A percentile compares a stretch with the other conserved stretches of the same genome.
These are phyloP conservation scores for Auricularia cornea DNA, from an alignment of 768 basidiomycete genomes.

Conservation along the genomic window DNA sequence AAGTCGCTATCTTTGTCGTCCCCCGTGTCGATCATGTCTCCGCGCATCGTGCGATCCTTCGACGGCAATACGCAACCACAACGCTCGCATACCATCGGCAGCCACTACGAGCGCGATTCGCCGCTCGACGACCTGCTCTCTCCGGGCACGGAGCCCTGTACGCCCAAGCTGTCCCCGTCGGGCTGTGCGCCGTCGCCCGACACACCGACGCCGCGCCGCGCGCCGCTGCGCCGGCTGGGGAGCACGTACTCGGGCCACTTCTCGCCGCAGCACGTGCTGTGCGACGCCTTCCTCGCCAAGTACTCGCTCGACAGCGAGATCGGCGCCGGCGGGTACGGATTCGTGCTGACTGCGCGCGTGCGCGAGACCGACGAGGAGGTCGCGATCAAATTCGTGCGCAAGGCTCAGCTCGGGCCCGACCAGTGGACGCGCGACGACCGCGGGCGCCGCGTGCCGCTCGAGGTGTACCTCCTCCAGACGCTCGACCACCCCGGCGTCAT, in stretches of 20 bases:
- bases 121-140: not conserved
- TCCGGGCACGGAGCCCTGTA: not conserved
- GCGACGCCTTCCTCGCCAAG: conserved; percentile 46
- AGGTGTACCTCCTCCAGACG: conserved; percentile 66
- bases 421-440: conserved; percentile 45
- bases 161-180: not conserved
- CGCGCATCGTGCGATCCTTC: not conserved
- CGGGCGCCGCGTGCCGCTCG: conserved; percentile 60
- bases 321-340: conserved; percentile 89
- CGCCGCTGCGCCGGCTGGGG: conserved; percentile 1
- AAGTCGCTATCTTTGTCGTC: not conserved
- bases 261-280: conserved; percentile 50
- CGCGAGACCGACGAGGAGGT: conserved; percentile 56
- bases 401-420: conserved; percentile 55
- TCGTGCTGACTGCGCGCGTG: conserved; percentile 81
- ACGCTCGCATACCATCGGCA: not conserved
- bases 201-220: not conserved
- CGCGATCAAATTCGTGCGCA: conserved; percentile 93
- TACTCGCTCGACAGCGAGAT: conserved; percentile 69
- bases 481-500: conserved; percentile 78
- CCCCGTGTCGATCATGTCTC: not conserved
- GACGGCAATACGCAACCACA: not conserved
- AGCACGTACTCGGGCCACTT: conserved; percentile 42
- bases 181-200: not conserved
- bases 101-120: not conserved